phyloP scores from a whole-genome alignment of 1,284 basidiomycete species.

The Hemileia vastatrix region DNA sequence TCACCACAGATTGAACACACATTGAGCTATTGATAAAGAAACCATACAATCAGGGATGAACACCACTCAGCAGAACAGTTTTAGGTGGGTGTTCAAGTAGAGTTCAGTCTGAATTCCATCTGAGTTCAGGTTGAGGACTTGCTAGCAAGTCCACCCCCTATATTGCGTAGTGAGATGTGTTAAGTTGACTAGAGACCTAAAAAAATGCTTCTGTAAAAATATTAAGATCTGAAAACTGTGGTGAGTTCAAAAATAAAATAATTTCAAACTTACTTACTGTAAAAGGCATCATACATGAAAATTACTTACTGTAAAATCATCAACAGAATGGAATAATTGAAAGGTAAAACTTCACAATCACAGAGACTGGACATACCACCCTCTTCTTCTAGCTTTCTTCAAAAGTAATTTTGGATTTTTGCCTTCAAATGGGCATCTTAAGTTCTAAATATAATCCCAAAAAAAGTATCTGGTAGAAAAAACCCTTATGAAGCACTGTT shows the following conservation, averaged over 20 bases:
- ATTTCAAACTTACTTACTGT: not conserved
- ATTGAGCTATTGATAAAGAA: no score
- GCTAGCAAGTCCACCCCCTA: no score
- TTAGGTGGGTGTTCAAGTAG: no score
- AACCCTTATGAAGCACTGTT: not conserved
- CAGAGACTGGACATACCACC: not conserved
- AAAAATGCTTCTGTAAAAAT: not conserved
- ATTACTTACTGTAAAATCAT: not conserved
- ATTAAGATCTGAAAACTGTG: not conserved
- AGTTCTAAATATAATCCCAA: not conserved
- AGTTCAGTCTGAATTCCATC: no score
- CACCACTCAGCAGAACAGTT: no score
- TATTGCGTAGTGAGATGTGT: no score
- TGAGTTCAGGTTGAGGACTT: no score
- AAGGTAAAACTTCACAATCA: not conserved
- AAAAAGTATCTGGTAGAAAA: not conserved
- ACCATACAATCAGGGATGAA: no score
- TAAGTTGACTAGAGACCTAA: not conserved
- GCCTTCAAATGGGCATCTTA: not conserved
- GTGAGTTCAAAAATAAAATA: not conserved
- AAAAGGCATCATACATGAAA: not conserved
- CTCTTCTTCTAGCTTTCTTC: not conserved
- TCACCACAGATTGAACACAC: no score
- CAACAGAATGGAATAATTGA: not conserved
- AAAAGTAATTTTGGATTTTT: not conserved